Percentiles rank a stretch among this genome's conserved stretches.
phyloP scores from a whole-genome alignment of 768 basidiomycete genomes.

The Hygrophoropsis aurantiaca region DNA sequence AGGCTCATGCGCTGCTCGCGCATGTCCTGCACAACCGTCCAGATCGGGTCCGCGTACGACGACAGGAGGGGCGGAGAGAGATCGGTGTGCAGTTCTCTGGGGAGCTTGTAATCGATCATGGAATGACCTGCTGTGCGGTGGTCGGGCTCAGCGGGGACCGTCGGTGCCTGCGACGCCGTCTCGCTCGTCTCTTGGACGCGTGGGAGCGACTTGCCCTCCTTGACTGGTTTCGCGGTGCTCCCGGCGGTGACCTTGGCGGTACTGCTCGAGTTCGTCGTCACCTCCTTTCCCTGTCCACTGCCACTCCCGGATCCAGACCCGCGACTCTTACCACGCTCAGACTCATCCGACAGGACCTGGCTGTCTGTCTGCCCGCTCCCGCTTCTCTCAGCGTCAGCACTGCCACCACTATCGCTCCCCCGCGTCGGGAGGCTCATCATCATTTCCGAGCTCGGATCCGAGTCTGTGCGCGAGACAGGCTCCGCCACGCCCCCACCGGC shows the following conservation, averaged over 20 bases:
- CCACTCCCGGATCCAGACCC: conserved; percentile 5
- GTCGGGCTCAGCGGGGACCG: conserved; percentile 8
- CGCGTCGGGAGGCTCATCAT: conserved; percentile 7
- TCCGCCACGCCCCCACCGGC: neutral
- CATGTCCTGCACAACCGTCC: conserved; percentile 87
- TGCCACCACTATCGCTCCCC: conserved; percentile 15
- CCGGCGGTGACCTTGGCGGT: neutral
- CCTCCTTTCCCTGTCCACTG: neutral
- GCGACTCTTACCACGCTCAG: neutral
- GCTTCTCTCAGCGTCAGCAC: conserved; percentile 11
- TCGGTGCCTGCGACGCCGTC: conserved; percentile 1
- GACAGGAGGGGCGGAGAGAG: conserved; percentile 60
- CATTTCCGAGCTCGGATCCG: conserved; percentile 14
- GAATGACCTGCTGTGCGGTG: conserved; percentile 10
- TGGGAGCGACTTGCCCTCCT: neutral
- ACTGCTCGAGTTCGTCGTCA: conserved; percentile 1
- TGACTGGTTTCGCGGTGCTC: too few species aligned
- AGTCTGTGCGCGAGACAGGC: conserved; percentile 10
- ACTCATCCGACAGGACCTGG: conserved; percentile 5
- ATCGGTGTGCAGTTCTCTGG: conserved; percentile 55
- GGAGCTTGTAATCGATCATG: conserved; percentile 58
- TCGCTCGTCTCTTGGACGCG: neutral
- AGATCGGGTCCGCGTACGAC: conserved; percentile 73
- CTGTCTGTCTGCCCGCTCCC: conserved; percentile 4
- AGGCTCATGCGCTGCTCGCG: conserved; percentile 95